These are phyloP conservation scores for Quercus dentata DNA, from an alignment of 306 rosid species.

Conservation along the genomic window DNA sequence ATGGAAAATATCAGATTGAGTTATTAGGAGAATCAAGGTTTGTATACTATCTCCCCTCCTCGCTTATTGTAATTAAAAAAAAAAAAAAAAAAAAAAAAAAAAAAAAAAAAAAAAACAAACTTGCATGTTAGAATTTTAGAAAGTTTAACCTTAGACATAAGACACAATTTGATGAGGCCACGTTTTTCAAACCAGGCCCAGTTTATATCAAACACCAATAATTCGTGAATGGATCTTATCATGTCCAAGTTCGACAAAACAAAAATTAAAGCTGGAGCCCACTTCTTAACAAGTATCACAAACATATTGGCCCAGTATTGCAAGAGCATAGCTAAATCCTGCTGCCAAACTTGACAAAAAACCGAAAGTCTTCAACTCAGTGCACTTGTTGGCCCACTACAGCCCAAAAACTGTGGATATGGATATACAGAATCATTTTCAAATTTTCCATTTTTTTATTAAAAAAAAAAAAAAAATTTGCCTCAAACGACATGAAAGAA, in stretches of 20 bases:
- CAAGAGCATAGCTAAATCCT: background rate
- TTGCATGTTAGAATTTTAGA: too few species aligned
- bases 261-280: constrained; percentile 29
- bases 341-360: constrained; percentile 10
- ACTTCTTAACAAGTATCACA: constrained; percentile 2
- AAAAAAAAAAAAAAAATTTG: background rate
- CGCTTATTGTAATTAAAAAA: too few species aligned
- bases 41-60: too few species aligned
- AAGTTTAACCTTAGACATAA: background rate
- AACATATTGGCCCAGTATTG: constrained; percentile 27
- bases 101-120: too few species aligned
- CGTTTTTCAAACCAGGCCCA: constrained; percentile 13
- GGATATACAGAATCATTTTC: background rate
- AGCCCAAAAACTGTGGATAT: background rate
- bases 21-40: too few species aligned
- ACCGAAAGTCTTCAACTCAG: background rate
- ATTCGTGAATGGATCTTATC: background rate
- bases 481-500: background rate
- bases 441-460: background rate
- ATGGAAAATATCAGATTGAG: too few species aligned
- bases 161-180: constrained; percentile 13
- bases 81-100: too few species aligned
- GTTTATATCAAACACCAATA: background rate
- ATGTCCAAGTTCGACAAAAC: constrained; percentile 24
- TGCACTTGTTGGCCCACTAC: background rate